Evolutionary conservation across 2,329 filamentous ascomycete genomes (phyloP), one percentile per base, ranked within the genome.

Genomic region (Alternaria incomplexa): DNA sequence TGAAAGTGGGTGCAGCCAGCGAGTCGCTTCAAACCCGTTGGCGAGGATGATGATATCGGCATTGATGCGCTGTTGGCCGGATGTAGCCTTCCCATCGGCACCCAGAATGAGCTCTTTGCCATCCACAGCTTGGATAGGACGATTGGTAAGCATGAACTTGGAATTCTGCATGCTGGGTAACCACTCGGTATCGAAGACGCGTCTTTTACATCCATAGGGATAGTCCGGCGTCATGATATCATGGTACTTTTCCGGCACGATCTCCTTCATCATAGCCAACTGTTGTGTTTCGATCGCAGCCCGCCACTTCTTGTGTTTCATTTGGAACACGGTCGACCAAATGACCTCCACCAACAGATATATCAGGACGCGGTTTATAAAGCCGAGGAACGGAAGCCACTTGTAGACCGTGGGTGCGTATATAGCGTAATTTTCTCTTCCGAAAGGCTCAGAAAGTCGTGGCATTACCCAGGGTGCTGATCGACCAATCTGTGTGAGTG

Each of bases 141-240:
- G 55, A 47, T n/a, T 36, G 11, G 32, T 53, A 43, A 53, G 50
- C 50, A 28, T 47, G 9, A 62, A 58, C 20, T 62, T 64, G n/a
- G 45, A 26, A 6, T 54, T 45, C 11, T 62, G 36, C 62, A 64
- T 57, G 48, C 58, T 58, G 5, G 17, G n/a, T 6, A 63, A 48
- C 43, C 47, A 71, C 8, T 61, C 65, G 2, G 67, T 68, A 58
- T 76, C 73, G 43, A 76, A 76, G 53, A 77, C 74, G 5, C 73
- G 66, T 15, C 76, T 64, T 45, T 78, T 78, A 62, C 76, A 78
- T 10, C 75, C 75, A 22, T 72, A 55, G 7, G 64, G 66, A 61
- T 69, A 74, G 17, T 65, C 59, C 1, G 69, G 69, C 8, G 60
- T 62, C 25, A 71, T 61, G 15, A 70, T 48, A n/a, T 65, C 56